Evolutionary conservation across 371 early-diverging fungal genomes (phyloP), one percentile per base, ranked within the genome.

Genomic region (Nematocida displodere): DNA sequence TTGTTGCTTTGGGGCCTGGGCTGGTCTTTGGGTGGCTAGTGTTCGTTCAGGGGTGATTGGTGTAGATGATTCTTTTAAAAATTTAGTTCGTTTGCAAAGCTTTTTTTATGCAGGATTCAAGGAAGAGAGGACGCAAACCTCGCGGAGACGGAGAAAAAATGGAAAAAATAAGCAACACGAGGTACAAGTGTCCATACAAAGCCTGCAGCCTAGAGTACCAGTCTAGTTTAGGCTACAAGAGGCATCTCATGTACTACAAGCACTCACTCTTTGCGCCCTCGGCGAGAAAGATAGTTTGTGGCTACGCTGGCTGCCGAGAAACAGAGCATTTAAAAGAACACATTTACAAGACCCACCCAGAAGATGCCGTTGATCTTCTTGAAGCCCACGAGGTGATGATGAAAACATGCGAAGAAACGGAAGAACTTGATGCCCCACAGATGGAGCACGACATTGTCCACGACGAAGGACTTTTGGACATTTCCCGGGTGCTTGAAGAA

Each of bases 241-340:
- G 77, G 31, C 77, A 76, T 37, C 52, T 76, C 17, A 64, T 64
- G 63, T 76, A 76, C 44, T 76, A 76, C 55, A 76, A 76, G 40
- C 77, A 76, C 33, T 64, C 63, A 8, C n/a, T 76, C 37, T 76
- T 64, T 64, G 20, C 53, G 3, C 64, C 77, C 34, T 64, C 77
- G 3, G 58, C 28, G 13, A 71, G 47, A 53, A 71, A 58, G 54
- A 58, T 71, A 22, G 53, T 71, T 8, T 71, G 75, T 37, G 75
- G 75, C 33, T 50, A 49, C 39, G 22, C 44, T n/a, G 63, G 48
- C 24, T 71, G 75, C 75, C 22, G 13, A 13, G 75, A 48, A 34
- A 71, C 50, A 20, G 61, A 71, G 17, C 58, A 71, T 37, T 1
- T 71, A 1, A 42, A 56, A 33, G 75, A 71, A 8, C 75, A 71